phyloP scores from a whole-genome alignment of 768 basidiomycete species.

The Podaxis sp. region DNA sequence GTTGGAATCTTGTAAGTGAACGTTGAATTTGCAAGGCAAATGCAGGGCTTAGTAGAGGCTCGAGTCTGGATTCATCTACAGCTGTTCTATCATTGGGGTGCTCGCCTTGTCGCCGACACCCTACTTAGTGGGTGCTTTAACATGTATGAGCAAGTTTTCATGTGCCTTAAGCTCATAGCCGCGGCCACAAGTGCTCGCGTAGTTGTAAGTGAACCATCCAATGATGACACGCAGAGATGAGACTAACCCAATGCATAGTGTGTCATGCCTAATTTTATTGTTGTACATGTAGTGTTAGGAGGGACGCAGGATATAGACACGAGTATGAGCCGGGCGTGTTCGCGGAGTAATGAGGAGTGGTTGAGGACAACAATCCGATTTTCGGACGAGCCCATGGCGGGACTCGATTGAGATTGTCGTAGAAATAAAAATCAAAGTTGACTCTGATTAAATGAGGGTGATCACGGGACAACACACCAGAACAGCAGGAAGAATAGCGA shows the following conservation, averaged over 20 bases:
- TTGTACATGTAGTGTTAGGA: constrained; percentile 22
- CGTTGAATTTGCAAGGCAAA: neutral
- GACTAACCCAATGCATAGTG: constrained; percentile 12
- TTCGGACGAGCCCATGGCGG: neutral
- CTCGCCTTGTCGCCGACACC: constrained; percentile 15
- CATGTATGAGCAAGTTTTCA: neutral
- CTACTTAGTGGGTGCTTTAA: constrained; percentile 15
- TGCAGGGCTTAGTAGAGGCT: constrained; percentile 13
- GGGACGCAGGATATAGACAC: constrained; percentile 16
- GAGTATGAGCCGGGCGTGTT: constrained; percentile 14
- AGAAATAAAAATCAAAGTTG: neutral
- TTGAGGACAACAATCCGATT: constrained; percentile 1
- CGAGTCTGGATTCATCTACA: constrained; percentile 22
- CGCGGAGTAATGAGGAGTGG: constrained; percentile 4
- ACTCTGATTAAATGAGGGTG: neutral
- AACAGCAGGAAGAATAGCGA: neutral
- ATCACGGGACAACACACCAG: neutral
- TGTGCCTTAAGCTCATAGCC: constrained; percentile 15
- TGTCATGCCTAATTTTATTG: constrained; percentile 22
- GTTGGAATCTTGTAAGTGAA: constrained; percentile 23
- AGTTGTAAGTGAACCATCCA: constrained; percentile 15
- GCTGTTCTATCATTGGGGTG: constrained; percentile 12
- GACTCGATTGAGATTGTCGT: neutral
- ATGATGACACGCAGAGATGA: neutral
- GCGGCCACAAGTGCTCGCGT: constrained; percentile 16